phyloP scores from a whole-genome alignment of 108 stramenopile genomes.

The Mayamaea pseudoterrestris region DNA sequence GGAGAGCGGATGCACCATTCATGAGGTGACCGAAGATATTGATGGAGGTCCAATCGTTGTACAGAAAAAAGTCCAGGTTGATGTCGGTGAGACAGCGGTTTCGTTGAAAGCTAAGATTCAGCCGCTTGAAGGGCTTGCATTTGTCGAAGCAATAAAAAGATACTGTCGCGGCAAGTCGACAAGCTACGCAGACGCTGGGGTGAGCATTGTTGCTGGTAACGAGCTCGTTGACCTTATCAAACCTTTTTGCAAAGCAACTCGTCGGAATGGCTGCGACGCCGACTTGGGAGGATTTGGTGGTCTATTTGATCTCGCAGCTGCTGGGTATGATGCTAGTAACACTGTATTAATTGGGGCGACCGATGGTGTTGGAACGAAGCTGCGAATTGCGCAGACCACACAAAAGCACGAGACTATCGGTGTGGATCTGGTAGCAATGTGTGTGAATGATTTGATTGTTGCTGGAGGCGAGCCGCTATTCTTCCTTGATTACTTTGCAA shows the following conservation, averaged over 20 bases:
- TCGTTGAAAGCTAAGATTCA: conserved; percentile 93
- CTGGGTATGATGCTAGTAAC: conserved; percentile 79
- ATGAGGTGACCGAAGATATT: conserved; percentile 93
- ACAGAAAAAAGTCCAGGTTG: conserved; percentile 68
- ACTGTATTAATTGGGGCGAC: conserved; percentile 94
- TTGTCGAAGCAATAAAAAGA: conserved; percentile 87
- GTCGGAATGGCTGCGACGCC: conserved; percentile 88
- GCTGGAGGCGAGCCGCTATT: conserved; percentile 95
- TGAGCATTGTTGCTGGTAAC: conserved; percentile 94
- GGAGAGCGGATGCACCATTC: conserved; percentile 96
- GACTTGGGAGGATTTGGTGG: conserved; percentile 95
- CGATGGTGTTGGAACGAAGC: conserved; percentile 98
- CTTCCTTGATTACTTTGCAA: conserved; percentile 98
- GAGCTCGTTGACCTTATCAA: conserved; percentile 92
- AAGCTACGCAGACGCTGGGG: conserved; percentile 94
- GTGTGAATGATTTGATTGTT: conserved; percentile 95
- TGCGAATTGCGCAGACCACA: conserved; percentile 77
- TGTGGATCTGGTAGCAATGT: conserved; percentile 96
- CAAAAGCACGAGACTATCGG: conserved; percentile 83
- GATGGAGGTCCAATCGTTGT: conserved; percentile 95
- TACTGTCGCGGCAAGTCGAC: conserved; percentile 53
- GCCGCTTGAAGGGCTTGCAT: conserved; percentile 89
- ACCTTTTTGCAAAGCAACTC: conserved; percentile 88
- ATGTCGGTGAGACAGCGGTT: conserved; percentile 84
- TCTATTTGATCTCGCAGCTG: conserved; percentile 90